Evolutionary conservation across 83 land plant genomes (phyloP).

Genomic region (Picea abies): DNA sequence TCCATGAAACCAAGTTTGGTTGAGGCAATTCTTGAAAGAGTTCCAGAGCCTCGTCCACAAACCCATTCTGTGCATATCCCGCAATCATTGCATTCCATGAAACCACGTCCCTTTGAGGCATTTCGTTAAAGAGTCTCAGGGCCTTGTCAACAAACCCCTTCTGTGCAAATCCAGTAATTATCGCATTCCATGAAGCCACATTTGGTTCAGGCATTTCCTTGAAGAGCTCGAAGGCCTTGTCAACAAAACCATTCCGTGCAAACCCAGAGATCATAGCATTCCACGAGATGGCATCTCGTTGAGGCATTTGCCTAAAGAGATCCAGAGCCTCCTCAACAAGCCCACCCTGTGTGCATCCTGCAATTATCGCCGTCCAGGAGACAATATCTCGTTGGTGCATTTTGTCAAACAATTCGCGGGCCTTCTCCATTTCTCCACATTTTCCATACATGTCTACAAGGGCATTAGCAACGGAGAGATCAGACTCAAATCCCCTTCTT

Average conservation of each 20-base stretch:
- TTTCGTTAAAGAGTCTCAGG: background rate
- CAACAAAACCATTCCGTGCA: background rate
- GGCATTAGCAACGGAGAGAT: conserved; percentile 26
- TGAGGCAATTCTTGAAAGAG: too few relatives aligned
- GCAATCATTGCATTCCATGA: too few relatives aligned
- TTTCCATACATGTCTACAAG: conserved; percentile 33
- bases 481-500: conserved; percentile 17
- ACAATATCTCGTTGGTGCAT: conserved; percentile 11
- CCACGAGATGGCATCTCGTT: conserved; percentile 7
- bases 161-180: conserved; percentile 2
- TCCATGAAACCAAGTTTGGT: too few relatives aligned
- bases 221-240: conserved; percentile 6
- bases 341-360: conserved; percentile 23
- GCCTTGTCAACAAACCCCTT: background rate
- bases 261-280: conserved; percentile 19
- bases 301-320: conserved; percentile 6
- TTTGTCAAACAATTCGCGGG: conserved; percentile 24
- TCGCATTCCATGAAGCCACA: background rate
- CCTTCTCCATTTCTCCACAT: conserved; percentile 33
- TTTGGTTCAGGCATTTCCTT: background rate
- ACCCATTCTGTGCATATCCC: too few relatives aligned
- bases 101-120: too few relatives aligned
- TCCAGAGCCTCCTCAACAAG: background rate
- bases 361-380: conserved; percentile 41
- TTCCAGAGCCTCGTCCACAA: too few relatives aligned